Evolutionary conservation across 2,329 filamentous ascomycete species (phyloP).

Genomic region (Pleurostoma richardsiae): DNA sequence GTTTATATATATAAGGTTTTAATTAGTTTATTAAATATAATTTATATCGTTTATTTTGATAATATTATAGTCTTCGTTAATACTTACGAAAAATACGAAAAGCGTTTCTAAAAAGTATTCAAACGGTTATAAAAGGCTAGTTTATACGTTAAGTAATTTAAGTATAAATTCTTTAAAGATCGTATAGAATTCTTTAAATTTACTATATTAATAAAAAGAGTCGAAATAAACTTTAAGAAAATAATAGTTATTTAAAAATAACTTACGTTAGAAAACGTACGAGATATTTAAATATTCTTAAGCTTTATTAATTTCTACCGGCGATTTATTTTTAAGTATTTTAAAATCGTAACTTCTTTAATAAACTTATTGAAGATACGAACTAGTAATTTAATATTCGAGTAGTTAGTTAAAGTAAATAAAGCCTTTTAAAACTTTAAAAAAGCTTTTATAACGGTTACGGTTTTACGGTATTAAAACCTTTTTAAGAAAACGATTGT

Average conservation of each 20-base stretch:
- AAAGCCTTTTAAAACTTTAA: not conserved
- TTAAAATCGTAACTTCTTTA: not conserved
- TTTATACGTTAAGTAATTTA: not conserved
- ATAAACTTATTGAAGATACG: not conserved
- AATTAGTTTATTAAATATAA: not conserved
- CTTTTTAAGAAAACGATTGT: not conserved
- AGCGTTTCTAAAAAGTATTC: not conserved
- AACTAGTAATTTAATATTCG: not conserved
- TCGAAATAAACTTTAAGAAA: not conserved
- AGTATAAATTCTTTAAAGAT: not conserved
- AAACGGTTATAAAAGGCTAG: not conserved
- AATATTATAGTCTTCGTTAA: slow-evolving; percentile 6
- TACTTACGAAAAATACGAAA: slow-evolving; percentile 1
- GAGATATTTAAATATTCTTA: not conserved
- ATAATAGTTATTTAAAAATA: not conserved
- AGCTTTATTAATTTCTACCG: not conserved
- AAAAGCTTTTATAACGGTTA: not conserved
- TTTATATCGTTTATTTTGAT: slow-evolving; percentile 5
- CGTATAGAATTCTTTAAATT: too few species aligned
- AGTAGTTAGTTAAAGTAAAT: not conserved
- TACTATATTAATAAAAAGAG: not conserved
- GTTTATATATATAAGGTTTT: slow-evolving; percentile 9
- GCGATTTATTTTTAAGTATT: not conserved
- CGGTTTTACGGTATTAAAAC: not conserved
- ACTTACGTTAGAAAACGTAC: not conserved